A percentile compares a stretch with the other conserved stretches of the same genome.
These are phyloP conservation scores for Alternaria novae-zelandiae DNA, from an alignment of 2,329 filamentous ascomycete genomes.

Conservation along the genomic window DNA sequence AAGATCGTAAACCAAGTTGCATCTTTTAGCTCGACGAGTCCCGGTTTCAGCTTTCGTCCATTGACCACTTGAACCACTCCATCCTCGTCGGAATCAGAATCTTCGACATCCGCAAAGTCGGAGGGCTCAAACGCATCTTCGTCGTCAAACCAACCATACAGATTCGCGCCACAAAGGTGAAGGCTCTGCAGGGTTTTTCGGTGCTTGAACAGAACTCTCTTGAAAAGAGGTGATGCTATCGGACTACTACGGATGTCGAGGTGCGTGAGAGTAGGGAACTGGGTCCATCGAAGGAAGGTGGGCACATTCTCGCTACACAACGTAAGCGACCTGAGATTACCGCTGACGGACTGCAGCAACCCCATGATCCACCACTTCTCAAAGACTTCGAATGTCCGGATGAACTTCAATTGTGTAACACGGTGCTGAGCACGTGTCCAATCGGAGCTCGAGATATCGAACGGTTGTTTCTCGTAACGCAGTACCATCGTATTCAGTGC, in stretches of 20 bases:
- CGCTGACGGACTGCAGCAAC: neutral
- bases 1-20: neutral
- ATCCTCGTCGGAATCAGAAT: neutral
- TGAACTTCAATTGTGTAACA: neutral
- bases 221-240: neutral
- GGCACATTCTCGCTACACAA: neutral
- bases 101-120: neutral
- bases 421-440: neutral
- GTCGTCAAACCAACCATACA: neutral
- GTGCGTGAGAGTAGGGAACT: neutral
- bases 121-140: neutral
- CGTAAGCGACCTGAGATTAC: neutral
- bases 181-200: neutral
- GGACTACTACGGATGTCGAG: neutral
- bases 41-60: neutral
- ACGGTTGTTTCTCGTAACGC: neutral
- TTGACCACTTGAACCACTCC: neutral
- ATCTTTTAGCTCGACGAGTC: neutral
- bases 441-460: neutral
- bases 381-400: neutral
- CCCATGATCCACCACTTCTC: neutral
- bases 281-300: neutral
- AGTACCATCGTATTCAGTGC: neutral
- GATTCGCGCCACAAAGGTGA: neutral
- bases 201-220: neutral